Percentiles rank a stretch among this genome's conserved stretches.
Evolutionary conservation across 192 early-diverging fungal genomes (phyloP).

Genomic region (Rhizophagus sp.): DNA sequence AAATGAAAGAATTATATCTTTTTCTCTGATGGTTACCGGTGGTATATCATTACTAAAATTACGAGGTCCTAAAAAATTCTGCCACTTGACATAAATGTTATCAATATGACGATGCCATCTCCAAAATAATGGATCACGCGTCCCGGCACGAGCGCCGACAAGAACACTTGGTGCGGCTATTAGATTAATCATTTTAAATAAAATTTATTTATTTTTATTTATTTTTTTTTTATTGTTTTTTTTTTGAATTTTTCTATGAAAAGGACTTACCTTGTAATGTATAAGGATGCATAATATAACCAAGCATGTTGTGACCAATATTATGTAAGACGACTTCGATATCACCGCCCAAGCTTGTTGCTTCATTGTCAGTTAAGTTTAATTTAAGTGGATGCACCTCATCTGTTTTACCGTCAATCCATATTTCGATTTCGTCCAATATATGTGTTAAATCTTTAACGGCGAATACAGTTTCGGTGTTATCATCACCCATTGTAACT

Average conservation of each 20-base stretch:
- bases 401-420: neutral
- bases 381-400: neutral
- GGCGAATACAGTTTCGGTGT: neutral
- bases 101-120: slow-evolving; percentile 20
- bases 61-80: neutral
- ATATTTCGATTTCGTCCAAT: neutral
- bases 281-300: slow-evolving; percentile 19
- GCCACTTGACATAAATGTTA: neutral
- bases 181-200: too few species aligned
- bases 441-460: neutral
- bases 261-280: neutral
- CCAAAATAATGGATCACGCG: slow-evolving; percentile 17
- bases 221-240: too few species aligned
- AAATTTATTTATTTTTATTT: too few species aligned
- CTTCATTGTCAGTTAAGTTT: neutral
- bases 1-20: neutral
- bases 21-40: neutral
- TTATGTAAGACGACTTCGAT: slow-evolving; percentile 2
- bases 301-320: neutral
- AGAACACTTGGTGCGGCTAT: neutral
- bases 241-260: too few species aligned
- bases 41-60: neutral
- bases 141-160: slow-evolving; percentile 3
- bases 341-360: neutral
- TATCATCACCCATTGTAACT: neutral